Evolutionary conservation across 257 asterid species (phyloP), one percentile per base, ranked within the genome.

Genomic region (Ehretia macrophylla): DNA sequence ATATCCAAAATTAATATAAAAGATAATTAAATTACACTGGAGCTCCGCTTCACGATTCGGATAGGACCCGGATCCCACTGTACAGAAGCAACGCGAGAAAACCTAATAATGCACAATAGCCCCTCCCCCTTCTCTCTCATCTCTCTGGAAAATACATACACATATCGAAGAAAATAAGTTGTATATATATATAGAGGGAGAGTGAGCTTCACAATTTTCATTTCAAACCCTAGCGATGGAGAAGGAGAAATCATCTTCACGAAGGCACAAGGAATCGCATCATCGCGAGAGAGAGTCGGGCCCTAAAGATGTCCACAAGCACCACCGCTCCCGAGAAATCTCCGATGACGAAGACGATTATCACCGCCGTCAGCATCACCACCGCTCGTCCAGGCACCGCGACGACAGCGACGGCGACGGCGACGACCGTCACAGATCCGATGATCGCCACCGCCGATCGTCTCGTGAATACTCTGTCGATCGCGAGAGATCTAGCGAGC

Each of bases 371-470:
- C 80, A 60, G 49, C 79, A 73, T 45, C 63, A 63, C 46, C 72
- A 59, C 55, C 77, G 59, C 59, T 78, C 76, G 44, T 65, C 76
- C 38, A 76, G 67, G 76, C 63, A 79, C 52, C 64, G 59, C 14
- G 64, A 64, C 14, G 68, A 38, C 20, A 49, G 51, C 8, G 77
- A 75, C 68, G 81, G 51, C 8, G 77, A 75, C 68, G 81, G 68
- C 0, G 83, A 68, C 9, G 80, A 72, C 63, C 81, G 77, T 48
- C 81, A 67, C 58, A 66, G 79, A 60, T 77, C 81, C 45, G 83
- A 81, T 42, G 47, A 42, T 12, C 71, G 51, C 13, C 74, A 55
- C 69, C 76, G 58, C 45, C 64, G 70, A 55, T 62, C 66, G 18
- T 3, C 60, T 14, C 50, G 72, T 21, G 75, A 74, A 59, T 57